Base-by-base conservation (phyloP, 805 yeast genomes). In the Monosporozyma aquatica region DNA sequence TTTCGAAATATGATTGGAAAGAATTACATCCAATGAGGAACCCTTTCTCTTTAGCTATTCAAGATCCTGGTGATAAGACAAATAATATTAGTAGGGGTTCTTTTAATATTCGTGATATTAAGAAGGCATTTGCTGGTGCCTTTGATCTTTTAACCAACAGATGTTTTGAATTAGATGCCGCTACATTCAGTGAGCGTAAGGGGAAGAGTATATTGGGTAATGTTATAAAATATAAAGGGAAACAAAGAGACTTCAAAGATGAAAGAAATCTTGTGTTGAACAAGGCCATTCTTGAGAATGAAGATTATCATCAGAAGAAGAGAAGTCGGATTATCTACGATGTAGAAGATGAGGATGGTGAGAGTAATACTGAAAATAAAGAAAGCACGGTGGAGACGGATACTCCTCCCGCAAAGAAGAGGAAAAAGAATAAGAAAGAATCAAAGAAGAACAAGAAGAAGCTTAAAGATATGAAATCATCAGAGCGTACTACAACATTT, bases 41-140 rank as follows among this genome's bases (percentile, higher is more conserved):
- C 35, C 70, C 76, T 28, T 85, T 79, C 57, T 62, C 83, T 1
- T 62, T 87, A 30, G 80, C 87, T 1, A 83, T 90, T 24, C 90
- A 83, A 61, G 97, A 90, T 57, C 97, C 97, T 1, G 80, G 82
- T 38, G 96, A 89, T 55, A 67, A 78, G 2, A 49, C 67, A n/a
- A 90, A 90, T 56, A 90, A 90, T 58, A 81, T 90, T 38, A 78
- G 92, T 37, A 70, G 95, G 51, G 85, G 95, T 4, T 79, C 95
- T 1, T 86, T 78, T 65, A 87, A 87, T 58, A 66, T 86, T 33
- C 64, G 86, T 29, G 85, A 81, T 52, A 72, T 90, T 43, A 85
- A 83, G 56, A 79, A 86, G 51, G 86, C 95, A 0, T 87, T 90
- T 65, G 80, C 81, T 14, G 95, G 95, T 32, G 95, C 96, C 0